These are phyloP conservation scores for Talaromyces atroroseus DNA, from an alignment of 2,329 filamentous ascomycete species.

Conservation along the genomic window DNA sequence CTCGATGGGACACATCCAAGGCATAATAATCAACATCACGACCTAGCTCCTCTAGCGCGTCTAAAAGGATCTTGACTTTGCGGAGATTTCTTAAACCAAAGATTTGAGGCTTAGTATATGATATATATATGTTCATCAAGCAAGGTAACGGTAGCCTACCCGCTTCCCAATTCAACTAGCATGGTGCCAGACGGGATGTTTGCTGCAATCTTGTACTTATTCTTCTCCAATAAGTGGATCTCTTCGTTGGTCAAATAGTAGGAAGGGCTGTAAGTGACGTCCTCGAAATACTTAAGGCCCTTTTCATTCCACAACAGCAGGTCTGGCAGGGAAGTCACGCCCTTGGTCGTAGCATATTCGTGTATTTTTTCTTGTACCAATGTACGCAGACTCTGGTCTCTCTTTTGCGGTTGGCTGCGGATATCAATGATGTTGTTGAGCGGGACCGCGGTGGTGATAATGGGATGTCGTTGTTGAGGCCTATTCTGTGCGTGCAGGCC, in stretches of 20 bases:
- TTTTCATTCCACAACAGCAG: constrained; percentile 4
- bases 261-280: not conserved
- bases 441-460: too few relatives aligned
- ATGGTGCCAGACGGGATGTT: not conserved
- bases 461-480: too few relatives aligned
- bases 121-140: too few relatives aligned
- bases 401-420: too few relatives aligned
- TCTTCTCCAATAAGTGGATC: not conserved
- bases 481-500: too few relatives aligned
- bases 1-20: constrained; percentile 69
- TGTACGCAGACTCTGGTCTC: too few relatives aligned
- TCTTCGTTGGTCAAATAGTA: constrained; percentile 7
- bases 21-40: constrained; percentile 81
- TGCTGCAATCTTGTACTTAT: not conserved
- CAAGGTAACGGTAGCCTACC: not conserved
- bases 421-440: too few relatives aligned
- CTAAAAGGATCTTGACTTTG: constrained; percentile 72
- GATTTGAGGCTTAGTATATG: too few relatives aligned
- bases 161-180: constrained; percentile 6
- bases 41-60: constrained; percentile 66
- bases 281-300: constrained; percentile 6
- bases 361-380: too few relatives aligned
- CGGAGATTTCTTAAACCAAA: constrained; percentile 57
- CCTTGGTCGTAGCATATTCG: too few relatives aligned
- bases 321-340: not conserved